These are phyloP conservation scores for Pleurotus eryngii DNA, from an alignment of 768 basidiomycete species.

Conservation along the genomic window DNA sequence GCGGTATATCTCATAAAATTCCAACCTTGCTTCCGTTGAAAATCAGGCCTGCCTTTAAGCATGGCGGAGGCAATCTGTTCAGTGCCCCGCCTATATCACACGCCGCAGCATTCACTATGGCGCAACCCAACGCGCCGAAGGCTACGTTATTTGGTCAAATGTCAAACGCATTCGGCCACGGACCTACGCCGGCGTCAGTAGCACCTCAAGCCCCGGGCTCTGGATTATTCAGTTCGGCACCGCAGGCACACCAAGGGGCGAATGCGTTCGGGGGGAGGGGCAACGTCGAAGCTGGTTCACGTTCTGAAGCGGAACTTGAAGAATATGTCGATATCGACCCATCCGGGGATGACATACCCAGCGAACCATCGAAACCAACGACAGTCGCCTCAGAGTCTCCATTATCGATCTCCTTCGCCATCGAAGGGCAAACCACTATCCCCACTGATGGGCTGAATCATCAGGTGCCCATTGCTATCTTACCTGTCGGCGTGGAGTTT, in stretches of 20 bases:
- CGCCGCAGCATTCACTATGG: background rate
- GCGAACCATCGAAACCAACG: conserved; percentile 27
- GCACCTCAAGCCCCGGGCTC: background rate
- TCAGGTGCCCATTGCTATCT: conserved; percentile 48
- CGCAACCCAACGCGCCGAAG: background rate
- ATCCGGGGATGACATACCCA: conserved; percentile 12
- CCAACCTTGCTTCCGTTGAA: conserved; percentile 30
- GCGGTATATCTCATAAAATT: conserved; percentile 29
- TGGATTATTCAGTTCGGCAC: conserved; percentile 4
- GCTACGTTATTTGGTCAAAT: background rate
- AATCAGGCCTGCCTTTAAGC: conserved; percentile 19
- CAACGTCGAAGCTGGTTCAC: background rate
- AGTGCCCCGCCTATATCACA: background rate
- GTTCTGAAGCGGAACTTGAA: conserved; percentile 14
- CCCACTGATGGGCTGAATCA: conserved; percentile 54
- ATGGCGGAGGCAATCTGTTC: background rate
- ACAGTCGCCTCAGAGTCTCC: conserved; percentile 52
- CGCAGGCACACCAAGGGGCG: background rate
- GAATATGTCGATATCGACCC: conserved; percentile 29
- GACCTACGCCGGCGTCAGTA: too few species aligned
- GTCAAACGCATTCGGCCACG: too few species aligned
- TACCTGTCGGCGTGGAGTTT: conserved; percentile 43
- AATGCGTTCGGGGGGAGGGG: background rate
- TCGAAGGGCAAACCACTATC: conserved; percentile 46
- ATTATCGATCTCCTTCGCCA: conserved; percentile 47